These are phyloP conservation scores for Phytopythium litorale DNA, from an alignment of 352 stramenopile species.

Conservation along the genomic window DNA sequence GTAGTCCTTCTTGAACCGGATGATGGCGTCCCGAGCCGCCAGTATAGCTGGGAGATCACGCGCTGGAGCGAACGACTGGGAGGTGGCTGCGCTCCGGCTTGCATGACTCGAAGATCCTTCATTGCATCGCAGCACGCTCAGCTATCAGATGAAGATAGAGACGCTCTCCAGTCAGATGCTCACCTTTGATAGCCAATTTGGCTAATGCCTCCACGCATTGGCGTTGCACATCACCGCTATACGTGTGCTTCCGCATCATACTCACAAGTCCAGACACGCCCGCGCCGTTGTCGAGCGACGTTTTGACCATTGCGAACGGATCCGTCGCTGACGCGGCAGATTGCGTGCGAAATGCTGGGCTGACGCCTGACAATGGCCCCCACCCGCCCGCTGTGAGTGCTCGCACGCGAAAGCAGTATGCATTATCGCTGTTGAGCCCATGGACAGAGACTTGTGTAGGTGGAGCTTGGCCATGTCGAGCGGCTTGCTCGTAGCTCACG, in stretches of 20 bases:
- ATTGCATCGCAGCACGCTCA: not conserved
- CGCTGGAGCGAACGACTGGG: conserved; percentile 9
- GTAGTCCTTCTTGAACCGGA: conserved; percentile 46
- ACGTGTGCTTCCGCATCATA: conserved; percentile 41
- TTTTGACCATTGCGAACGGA: conserved; percentile 28
- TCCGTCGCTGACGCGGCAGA: conserved; percentile 26
- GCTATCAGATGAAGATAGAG: not conserved
- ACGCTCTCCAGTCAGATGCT: not conserved
- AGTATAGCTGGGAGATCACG: conserved; percentile 24
- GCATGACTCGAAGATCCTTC: not conserved
- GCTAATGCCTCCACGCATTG: conserved; percentile 35
- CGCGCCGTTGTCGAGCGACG: conserved; percentile 10
- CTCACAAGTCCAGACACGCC: conserved; percentile 19
- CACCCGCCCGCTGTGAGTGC: conserved; percentile 57
- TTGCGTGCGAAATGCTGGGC: conserved; percentile 31
- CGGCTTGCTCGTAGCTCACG: conserved; percentile 43
- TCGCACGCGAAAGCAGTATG: conserved; percentile 59
- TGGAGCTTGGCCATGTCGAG: conserved; percentile 19
- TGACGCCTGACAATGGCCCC: conserved; percentile 51
- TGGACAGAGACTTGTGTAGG: conserved; percentile 26
- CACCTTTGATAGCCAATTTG: conserved; percentile 37
- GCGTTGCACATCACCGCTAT: conserved; percentile 31
- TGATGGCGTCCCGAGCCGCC: conserved; percentile 31
- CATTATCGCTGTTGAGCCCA: conserved; percentile 36
- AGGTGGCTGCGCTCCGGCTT: not conserved